These are phyloP conservation scores for Lipomyces kockii DNA, from an alignment of 805 yeast species.

Conservation along the genomic window DNA sequence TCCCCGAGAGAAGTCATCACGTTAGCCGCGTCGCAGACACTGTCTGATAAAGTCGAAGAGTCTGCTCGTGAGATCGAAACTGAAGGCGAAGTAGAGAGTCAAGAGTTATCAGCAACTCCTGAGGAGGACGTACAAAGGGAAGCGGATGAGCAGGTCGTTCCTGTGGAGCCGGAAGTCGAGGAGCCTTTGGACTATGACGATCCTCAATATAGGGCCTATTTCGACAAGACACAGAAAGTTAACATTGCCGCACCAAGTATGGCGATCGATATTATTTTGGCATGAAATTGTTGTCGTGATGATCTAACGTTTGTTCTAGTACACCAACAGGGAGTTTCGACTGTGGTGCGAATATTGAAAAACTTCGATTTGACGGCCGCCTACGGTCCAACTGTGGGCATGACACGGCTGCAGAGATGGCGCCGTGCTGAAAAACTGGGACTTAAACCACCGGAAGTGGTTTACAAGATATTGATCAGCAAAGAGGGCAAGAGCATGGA, in stretches of 20 bases:
- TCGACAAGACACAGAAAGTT: slow-evolving; percentile 3
- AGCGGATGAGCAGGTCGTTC: neutral
- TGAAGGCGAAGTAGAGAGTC: slow-evolving; percentile 1
- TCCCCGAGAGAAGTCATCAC: neutral
- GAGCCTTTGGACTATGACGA: slow-evolving; percentile 24
- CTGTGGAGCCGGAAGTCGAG: neutral
- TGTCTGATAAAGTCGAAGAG: neutral
- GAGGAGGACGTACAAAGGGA: slow-evolving; percentile 5
- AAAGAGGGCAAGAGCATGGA: slow-evolving; percentile 29
- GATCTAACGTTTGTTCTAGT: slow-evolving; percentile 38
- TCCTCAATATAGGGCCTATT: slow-evolving; percentile 11
- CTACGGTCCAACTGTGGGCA: slow-evolving; percentile 50
- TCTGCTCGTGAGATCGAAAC: neutral
- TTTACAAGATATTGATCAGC: slow-evolving; percentile 42
- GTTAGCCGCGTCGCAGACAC: neutral
- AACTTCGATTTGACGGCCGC: slow-evolving; percentile 45
- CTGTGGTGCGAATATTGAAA: slow-evolving; percentile 43
- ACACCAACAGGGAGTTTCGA: slow-evolving; percentile 43
- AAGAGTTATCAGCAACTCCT: neutral
- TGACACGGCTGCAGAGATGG: slow-evolving; percentile 49
- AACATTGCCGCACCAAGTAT: slow-evolving; percentile 29
- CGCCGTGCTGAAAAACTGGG: slow-evolving; percentile 47
- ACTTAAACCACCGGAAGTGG: slow-evolving; percentile 46
- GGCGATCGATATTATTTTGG: slow-evolving; percentile 5
- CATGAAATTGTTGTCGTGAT: neutral